phyloP scores from a whole-genome alignment of 768 basidiomycete genomes.

The Hortiboletus flavorubellus region DNA sequence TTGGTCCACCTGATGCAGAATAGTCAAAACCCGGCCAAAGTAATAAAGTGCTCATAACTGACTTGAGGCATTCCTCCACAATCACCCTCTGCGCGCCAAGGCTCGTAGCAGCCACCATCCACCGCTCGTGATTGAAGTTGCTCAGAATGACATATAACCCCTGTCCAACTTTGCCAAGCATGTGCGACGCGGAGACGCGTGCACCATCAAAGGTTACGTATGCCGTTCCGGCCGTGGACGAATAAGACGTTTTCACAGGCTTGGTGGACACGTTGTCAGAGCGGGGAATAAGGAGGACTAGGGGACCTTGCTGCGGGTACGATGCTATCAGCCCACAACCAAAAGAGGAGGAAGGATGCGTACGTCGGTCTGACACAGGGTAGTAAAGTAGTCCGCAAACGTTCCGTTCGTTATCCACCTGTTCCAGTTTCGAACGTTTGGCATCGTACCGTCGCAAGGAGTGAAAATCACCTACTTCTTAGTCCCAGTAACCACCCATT shows the following conservation, averaged over 20 bases:
- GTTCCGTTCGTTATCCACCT: conserved; percentile 91
- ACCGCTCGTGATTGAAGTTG: conserved; percentile 89
- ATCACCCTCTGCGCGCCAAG: conserved; percentile 73
- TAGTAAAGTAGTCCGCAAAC: conserved; percentile 83
- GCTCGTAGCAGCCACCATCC: conserved; percentile 77
- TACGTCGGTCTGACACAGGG: conserved; percentile 70
- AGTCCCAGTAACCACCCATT: conserved; percentile 88
- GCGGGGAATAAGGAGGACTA: conserved; percentile 73
- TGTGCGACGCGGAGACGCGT: conserved; percentile 82
- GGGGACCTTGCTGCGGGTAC: conserved; percentile 55
- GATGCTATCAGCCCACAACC: conserved; percentile 1
- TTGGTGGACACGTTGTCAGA: conserved; percentile 76
- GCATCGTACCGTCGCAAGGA: not conserved
- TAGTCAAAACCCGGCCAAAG: conserved; percentile 2
- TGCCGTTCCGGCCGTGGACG: conserved; percentile 85
- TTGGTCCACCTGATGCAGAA: conserved; percentile 68
- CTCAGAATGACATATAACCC: conserved; percentile 82
- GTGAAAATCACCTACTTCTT: conserved; percentile 64
- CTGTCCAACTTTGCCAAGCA: conserved; percentile 80
- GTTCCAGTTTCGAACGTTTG: conserved; percentile 12
- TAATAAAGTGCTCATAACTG: conserved; percentile 8
- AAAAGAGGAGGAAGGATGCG: conserved; percentile 4
- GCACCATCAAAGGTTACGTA: conserved; percentile 79
- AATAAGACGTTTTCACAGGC: conserved; percentile 91
- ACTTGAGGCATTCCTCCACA: conserved; percentile 91